Base-by-base conservation (phyloP, 805 yeast genomes). In the Kuraishia floccosa region DNA sequence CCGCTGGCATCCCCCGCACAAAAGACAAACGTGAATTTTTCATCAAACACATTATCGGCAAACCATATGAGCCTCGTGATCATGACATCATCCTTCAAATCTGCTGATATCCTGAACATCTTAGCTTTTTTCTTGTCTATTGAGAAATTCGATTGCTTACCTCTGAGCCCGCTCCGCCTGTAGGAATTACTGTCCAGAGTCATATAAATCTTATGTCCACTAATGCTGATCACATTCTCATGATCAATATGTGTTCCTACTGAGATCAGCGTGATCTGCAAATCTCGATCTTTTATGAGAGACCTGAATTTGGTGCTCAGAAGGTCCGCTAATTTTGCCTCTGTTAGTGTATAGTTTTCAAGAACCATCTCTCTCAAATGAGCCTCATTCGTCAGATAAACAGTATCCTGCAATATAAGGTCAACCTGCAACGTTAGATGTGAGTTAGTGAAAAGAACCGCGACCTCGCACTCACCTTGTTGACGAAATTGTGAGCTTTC, bases 1-100 rank as follows among this genome's bases (percentile, higher is more conserved):
- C 23, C 18, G 24, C 10, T 13, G 30, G 14, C 14, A n/a, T 15
- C 6, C 9, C 6, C 6, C 12, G 28, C 27, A 4, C 34, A 15
- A 1, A 35, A 6, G 10, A 17, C 24, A 17, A 32, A 34, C 10
- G 27, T 16, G 20, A 26, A 36, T 6, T 14, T 25, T 23, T 32
- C 28, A 11, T 23, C 21, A 23, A 28, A 28, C n/a, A 28, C 35
- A 21, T 51, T 50, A 17, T 52, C 49, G 4, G 44, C 40, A 31
- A 43, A 52, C 58, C 58, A 54, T n/a, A 47, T 28, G 11, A 54
- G 31, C 22, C 58, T 35, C n/a, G n/a, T n/a, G n/a, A n/a, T n/a
- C n/a, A n/a, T n/a, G 7, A 39, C 27, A 24, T 41, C 37, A 28
- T 52, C 50, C 4, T 12, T 9, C 24, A 54, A 27, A 27, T 46